Base-by-base conservation (phyloP, 169 alveolate species). In the Theileria annulata region DNA sequence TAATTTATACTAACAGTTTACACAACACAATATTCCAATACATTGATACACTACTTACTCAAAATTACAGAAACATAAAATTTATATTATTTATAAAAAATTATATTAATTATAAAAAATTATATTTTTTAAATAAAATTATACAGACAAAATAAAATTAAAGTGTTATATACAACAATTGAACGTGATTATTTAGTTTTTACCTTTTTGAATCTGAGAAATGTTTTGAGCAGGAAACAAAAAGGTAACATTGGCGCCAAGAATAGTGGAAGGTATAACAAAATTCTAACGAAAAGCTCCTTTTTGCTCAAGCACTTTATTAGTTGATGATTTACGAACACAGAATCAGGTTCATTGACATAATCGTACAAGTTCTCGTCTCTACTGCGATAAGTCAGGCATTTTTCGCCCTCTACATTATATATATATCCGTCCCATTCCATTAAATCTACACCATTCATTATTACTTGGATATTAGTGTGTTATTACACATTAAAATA, bases 341-440 rank as follows among this genome's bases (percentile, higher is more conserved):
- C 31, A 13, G 79, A 72, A 21, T 58, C 69, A 8, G 30, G 71
- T 23, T 72, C 72, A 0, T 72, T n/a, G 31, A 49, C 58, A 25
- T 72, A 17, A 17, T 72, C 74, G 78, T 72, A 72, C 31, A 51
- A 3, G 71, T 72, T 58, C 69, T 58, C 79, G 17, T 72, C 4
- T 42, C 66, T 42, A 51, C 71, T 72, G 69, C 58, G 67, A 58
- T 72, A 72, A 28, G 31, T 19, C 3, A 72, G 56, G 28, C 21
- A n/a, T 37, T 42, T 51, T 58, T 72, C 25, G 30, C 85, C 85
- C 9, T 70, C 51, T 4, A 3, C 68, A 60, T 70, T 33, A 35
- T 72, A 75, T 6, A 82, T 27, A 30, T 42, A 69, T 12, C 66
- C 85, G 35, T 60, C 51, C 86, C 85, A 76, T 48, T 82, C 72